Evolutionary conservation across 805 yeast genomes (phyloP), one percentile per base, ranked within the genome.

Genomic region (Candida dajiaensis): DNA sequence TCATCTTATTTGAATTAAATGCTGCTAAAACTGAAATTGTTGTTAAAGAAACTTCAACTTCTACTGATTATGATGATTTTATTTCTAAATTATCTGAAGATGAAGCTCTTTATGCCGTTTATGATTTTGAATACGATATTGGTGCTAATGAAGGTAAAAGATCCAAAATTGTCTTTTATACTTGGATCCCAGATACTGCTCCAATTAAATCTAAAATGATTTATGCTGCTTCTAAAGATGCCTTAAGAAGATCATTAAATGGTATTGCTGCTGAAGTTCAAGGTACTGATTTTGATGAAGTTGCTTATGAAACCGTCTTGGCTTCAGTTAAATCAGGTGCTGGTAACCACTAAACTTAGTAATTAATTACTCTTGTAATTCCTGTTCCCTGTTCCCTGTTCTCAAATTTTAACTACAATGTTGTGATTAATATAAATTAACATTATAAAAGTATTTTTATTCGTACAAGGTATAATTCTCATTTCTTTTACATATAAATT

Each of bases 141-240:
- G 80, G 85, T 56, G 81, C 79, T 44, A 90, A 89, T 60, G 98
- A 92, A 71, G 99, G 99, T 67, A 89, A 89, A 78, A 86, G 96
- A 77, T 79, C 83, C 55, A 82, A 80, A 68, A 76, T 81, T 53
- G 74, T 80, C 39, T 72, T 81, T 73, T 70, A 72, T 75, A 86
- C 94, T 57, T 94, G 99, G 99, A 83, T 97, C 52, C 99, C 99
- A 62, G 99, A 94, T 67, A 88, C 95, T 52, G 97, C 98, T 46
- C 89, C 94, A 52, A 83, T 94, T 63, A 85, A 95, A 76, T 69
- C 89, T 60, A 94, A 94, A 85, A 94, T 94, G 99, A 86, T 92
- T 53, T 92, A 90, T 75, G 98, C 99, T 41, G 81, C 97, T n/a
- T 90, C 98, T 50, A 89, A 89, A 73, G 98, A 90, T 62, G 96